Evolutionary conservation across 805 yeast genomes (phyloP).

Genomic region (Candida suzukii): DNA sequence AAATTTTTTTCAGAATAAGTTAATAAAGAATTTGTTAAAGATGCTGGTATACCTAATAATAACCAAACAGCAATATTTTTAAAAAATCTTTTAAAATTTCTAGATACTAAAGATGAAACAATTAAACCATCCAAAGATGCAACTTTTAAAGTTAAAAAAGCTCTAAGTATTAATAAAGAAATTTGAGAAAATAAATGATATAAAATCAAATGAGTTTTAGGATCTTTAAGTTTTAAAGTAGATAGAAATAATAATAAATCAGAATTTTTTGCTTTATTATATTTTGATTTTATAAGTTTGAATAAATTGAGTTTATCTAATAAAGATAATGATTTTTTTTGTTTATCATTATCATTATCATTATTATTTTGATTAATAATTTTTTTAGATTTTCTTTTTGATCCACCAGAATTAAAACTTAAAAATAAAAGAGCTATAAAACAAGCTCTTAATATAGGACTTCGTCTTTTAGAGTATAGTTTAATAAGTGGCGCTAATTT

Average conservation of each 20-base stretch:
- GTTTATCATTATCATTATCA: neutral
- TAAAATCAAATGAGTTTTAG: slow-evolving; percentile 7
- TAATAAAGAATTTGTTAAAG: slow-evolving; percentile 67
- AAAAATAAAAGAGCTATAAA: slow-evolving; percentile 15
- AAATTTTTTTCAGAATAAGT: slow-evolving; percentile 52
- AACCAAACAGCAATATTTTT: slow-evolving; percentile 69
- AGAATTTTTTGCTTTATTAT: slow-evolving; percentile 5
- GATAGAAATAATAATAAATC: slow-evolving; percentile 11
- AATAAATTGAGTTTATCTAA: neutral
- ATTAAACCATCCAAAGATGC: slow-evolving; percentile 82
- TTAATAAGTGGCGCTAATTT: slow-evolving; percentile 2
- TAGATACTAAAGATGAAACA: slow-evolving; percentile 75
- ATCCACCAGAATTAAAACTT: slow-evolving; percentile 15
- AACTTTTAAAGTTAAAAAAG: slow-evolving; percentile 69
- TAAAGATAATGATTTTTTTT: neutral
- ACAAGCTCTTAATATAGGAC: slow-evolving; percentile 13
- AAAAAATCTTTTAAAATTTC: slow-evolving; percentile 56
- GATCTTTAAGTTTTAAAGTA: slow-evolving; percentile 9
- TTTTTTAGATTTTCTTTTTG: slow-evolving; percentile 7
- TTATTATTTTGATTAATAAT: neutral
- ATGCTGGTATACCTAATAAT: slow-evolving; percentile 79
- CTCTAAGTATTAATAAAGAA: slow-evolving; percentile 54
- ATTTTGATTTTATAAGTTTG: neutral
- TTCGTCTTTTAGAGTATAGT: slow-evolving; percentile 17
- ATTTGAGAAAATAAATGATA: slow-evolving; percentile 43